Percentiles rank a stretch among this genome's conserved stretches.
Evolutionary conservation across 1,139 yeast genomes (phyloP).

Genomic region (Sugiyamaella japonica): DNA sequence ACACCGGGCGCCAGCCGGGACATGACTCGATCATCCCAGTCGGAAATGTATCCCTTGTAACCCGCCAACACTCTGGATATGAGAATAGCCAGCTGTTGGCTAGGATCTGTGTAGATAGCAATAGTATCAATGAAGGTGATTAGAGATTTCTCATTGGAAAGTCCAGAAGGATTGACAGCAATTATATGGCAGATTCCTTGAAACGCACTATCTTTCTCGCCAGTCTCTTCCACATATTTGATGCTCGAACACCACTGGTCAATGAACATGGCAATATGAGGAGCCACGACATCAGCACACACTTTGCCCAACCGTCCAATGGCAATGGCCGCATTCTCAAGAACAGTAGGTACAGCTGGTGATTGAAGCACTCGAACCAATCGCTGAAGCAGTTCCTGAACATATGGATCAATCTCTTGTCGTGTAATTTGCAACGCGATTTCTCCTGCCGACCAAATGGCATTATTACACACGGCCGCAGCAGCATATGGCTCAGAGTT

Average conservation of each 20-base stretch:
- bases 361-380: constrained; percentile 65
- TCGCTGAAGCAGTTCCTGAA: constrained; percentile 55
- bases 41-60: constrained; percentile 38
- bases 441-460: constrained; percentile 94
- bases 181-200: constrained; percentile 71
- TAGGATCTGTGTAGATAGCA: constrained; percentile 54
- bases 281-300: constrained; percentile 59
- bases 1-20: constrained; percentile 26
- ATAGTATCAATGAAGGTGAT: constrained; percentile 62
- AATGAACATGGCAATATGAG: constrained; percentile 58
- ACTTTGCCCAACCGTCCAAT: constrained; percentile 82
- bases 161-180: constrained; percentile 64
- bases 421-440: constrained; percentile 57
- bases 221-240: constrained; percentile 65
- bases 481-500: constrained; percentile 45
- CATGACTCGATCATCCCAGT: constrained; percentile 37
- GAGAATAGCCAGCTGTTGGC: constrained; percentile 39
- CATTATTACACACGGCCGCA: constrained; percentile 75
- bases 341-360: constrained; percentile 49
- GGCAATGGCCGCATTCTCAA: constrained; percentile 91
- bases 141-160: constrained; percentile 51
- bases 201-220: constrained; percentile 78
- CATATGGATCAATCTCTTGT: constrained; percentile 58
- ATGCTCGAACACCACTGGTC: constrained; percentile 67
- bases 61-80: constrained; percentile 41